Evolutionary conservation across 2,329 filamentous ascomycete species (phyloP), one percentile per base, ranked within the genome.

Genomic region (Colletotrichum sublineola): DNA sequence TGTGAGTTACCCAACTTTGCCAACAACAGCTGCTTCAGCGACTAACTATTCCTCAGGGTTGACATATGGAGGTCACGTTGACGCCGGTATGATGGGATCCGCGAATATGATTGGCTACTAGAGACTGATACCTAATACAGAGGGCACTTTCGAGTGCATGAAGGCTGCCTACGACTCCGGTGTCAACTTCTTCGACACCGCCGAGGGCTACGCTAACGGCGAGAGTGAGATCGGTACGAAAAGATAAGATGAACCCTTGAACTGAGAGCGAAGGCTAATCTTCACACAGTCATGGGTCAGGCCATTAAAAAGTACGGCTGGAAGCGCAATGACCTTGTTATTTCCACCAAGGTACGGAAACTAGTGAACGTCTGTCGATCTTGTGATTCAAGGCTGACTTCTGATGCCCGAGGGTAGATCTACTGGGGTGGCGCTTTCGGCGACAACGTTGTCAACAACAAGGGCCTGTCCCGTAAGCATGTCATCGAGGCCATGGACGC

Each of bases 51-150:
- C 3, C 1, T 1, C 0, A 75, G 74, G 74, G 91, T 85, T 95
- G 64, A 94, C 93, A 0, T 94, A 93, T 75, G 93, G 93, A 66
- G 92, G 92, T 24, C 91, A 93, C 76, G 90, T 94, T 40, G 90
- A 91, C 67, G 88, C 90, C 78, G 89, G 90, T 90, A 83, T 75
- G 83, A 52, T 14, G 24, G 6, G 12, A 15, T 14, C n/a, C 4
- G n/a, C 18, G 1, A 7, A 8, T 24, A 6, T 36, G 14, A 20
- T 36, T 46, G 20, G 20, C 40, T 2, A 40, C 33, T 55, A 40
- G 7, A 44, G 31, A 12, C 65, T 66, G 38, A 73, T 44, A 62
- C 6, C 15, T 2, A 9, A 55, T 58, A 14, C 61, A 82, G 82
- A 84, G 77, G 80, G 79, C 46, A 84, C 89, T 0, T 89, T 88